Percentiles rank a stretch among this genome's conserved stretches.
phyloP scores from a whole-genome alignment of 225 moss, liverwort and hornwort genomes.

The Physcomitrellopsis africana region DNA sequence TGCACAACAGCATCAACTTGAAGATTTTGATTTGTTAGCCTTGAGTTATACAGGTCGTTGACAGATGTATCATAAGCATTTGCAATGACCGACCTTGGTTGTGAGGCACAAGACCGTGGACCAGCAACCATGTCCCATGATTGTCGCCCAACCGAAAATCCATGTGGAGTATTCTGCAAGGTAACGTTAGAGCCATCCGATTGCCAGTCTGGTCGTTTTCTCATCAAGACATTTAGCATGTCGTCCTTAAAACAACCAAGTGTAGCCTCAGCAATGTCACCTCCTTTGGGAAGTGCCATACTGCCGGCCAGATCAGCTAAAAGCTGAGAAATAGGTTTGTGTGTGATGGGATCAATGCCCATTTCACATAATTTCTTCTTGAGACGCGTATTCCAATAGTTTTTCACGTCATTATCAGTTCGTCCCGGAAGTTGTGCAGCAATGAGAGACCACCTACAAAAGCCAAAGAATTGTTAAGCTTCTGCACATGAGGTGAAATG shows the following conservation, averaged over 20 bases:
- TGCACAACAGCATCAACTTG: conserved; percentile 70
- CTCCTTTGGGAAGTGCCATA: conserved; percentile 70
- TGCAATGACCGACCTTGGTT: conserved; percentile 52
- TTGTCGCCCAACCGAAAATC: conserved; percentile 50
- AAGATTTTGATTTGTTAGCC: conserved; percentile 54
- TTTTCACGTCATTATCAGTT: conserved; percentile 71
- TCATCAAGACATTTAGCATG: conserved; percentile 72
- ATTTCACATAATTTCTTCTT: conserved; percentile 74
- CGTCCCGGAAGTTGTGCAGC: conserved; percentile 75
- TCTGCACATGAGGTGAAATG: background rate
- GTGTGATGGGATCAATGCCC: conserved; percentile 76
- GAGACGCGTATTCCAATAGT: conserved; percentile 72
- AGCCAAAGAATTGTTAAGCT: conserved; percentile 20
- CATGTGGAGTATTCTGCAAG: conserved; percentile 40
- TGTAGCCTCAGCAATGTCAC: conserved; percentile 73
- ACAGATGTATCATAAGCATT: conserved; percentile 41
- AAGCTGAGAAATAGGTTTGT: conserved; percentile 75
- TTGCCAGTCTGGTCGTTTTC: conserved; percentile 72
- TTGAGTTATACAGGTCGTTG: conserved; percentile 51
- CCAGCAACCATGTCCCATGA: conserved; percentile 62
- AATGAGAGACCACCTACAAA: conserved; percentile 68
- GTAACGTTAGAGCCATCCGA: conserved; percentile 53
- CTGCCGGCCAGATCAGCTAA: conserved; percentile 73
- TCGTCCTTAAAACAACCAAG: conserved; percentile 79
- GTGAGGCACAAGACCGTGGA: conserved; percentile 41